Percentiles rank a stretch among this genome's conserved stretches.
Conservation (phyloP, 192 early-diverging fungal genomes). For the Coemansia sp. region DNA sequence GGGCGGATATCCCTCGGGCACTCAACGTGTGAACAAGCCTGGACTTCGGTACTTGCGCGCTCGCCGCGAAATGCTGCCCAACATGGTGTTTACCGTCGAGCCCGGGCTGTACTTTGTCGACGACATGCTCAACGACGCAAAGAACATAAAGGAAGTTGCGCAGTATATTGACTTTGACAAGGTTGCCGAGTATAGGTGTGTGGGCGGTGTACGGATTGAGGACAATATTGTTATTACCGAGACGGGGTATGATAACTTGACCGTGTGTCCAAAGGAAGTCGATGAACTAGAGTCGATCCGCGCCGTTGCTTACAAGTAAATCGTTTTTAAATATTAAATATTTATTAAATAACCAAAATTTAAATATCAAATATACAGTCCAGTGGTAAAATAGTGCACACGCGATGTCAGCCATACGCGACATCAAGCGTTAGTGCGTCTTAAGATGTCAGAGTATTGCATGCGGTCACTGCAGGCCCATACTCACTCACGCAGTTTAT, state of each 20-base stretch:
- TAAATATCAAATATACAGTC: too few species aligned
- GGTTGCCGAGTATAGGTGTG: conserved; percentile 65
- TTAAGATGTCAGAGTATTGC: too few species aligned
- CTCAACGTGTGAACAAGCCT: conserved; percentile 65
- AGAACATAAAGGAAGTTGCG: conserved; percentile 57
- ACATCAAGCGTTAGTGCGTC: too few species aligned
- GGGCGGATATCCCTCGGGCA: conserved; percentile 70
- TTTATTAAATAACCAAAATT: too few species aligned
- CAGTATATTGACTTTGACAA: conserved; percentile 67
- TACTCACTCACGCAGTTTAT: background rate
- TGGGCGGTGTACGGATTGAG: conserved; percentile 94
- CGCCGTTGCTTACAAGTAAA: conserved; percentile 12
- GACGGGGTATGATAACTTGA: conserved; percentile 77
- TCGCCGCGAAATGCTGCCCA: conserved; percentile 67
- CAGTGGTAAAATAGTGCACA: too few species aligned
- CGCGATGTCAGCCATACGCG: too few species aligned
- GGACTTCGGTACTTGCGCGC: conserved; percentile 76
- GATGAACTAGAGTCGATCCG: conserved; percentile 67
- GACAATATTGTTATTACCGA: conserved; percentile 84
- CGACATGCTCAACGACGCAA: conserved; percentile 66
- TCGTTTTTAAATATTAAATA: too few species aligned
- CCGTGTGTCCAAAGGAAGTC: conserved; percentile 75
- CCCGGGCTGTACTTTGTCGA: conserved; percentile 94
- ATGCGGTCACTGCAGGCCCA: background rate
- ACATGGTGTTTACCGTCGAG: conserved; percentile 91